Conservation (phyloP, 2,329 filamentous ascomycete species). For the Cladosporium sp. region DNA sequence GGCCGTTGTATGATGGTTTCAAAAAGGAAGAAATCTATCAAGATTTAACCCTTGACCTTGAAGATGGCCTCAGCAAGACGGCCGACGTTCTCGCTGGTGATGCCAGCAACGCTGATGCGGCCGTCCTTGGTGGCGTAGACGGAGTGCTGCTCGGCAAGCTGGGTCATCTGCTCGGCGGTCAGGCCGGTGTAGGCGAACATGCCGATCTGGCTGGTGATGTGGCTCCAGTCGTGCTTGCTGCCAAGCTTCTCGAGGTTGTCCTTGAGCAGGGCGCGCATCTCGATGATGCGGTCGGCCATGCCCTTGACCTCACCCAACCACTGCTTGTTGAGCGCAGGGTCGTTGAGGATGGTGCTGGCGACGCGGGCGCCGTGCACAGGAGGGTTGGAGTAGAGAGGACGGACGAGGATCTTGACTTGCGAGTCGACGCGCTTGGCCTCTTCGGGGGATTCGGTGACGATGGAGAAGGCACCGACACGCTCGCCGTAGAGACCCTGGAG, state of each 20-base stretch:
- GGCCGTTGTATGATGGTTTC: neutral
- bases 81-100: constrained; percentile 74
- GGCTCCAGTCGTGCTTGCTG: constrained; percentile 95
- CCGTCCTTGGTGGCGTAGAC: constrained; percentile 96
- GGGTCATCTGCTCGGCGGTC: constrained; percentile 84
- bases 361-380: constrained; percentile 95
- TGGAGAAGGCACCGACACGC: constrained; percentile 93
- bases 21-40: neutral
- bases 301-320: constrained; percentile 96
- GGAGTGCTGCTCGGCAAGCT: constrained; percentile 88
- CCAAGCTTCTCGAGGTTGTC: constrained; percentile 91
- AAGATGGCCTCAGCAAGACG: constrained; percentile 79
- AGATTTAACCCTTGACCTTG: constrained; percentile 65
- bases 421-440: constrained; percentile 96
- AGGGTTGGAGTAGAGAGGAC: constrained; percentile 96
- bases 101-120: constrained; percentile 79
- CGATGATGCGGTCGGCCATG: constrained; percentile 99
- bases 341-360: constrained; percentile 86
- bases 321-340: constrained; percentile 78
- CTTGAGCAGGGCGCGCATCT: constrained; percentile 92
- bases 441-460: constrained; percentile 77
- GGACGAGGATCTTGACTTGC: constrained; percentile 96
- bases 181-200: constrained; percentile 99
- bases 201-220: constrained; percentile 97
- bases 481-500: constrained; percentile 89